These are phyloP conservation scores for Calendula officinalis DNA, from an alignment of 129 eudicot species.

Conservation along the genomic window DNA sequence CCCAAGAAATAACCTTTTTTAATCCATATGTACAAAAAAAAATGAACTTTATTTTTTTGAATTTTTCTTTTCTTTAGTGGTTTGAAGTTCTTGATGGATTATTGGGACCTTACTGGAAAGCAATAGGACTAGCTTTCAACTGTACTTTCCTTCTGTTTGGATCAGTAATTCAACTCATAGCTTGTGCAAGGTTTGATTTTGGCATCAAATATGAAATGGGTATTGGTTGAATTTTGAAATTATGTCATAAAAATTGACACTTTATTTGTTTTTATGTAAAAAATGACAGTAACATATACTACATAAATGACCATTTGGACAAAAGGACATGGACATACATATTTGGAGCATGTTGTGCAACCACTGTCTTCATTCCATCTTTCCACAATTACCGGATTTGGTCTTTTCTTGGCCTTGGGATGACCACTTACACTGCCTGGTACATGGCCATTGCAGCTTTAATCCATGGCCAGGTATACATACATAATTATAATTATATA, in stretches of 20 bases:
- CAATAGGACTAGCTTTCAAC: slow-evolving; percentile 39
- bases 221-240: background rate
- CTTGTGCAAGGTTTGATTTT: slow-evolving; percentile 78
- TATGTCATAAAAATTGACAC: slow-evolving; percentile 3
- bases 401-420: slow-evolving; percentile 84
- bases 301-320: slow-evolving; percentile 84
- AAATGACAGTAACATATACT: slow-evolving; percentile 71
- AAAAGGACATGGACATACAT: slow-evolving; percentile 95
- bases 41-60: background rate
- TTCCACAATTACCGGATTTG: slow-evolving; percentile 92
- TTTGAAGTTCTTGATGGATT: slow-evolving; percentile 92
- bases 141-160: slow-evolving; percentile 89
- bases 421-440: slow-evolving; percentile 96
- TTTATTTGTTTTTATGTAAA: slow-evolving; percentile 6
- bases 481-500: too few relatives aligned
- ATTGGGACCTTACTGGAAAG: slow-evolving; percentile 79
- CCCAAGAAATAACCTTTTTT: background rate
- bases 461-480: slow-evolving; percentile 67
- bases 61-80: slow-evolving; percentile 46
- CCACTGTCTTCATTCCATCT: slow-evolving; percentile 86
- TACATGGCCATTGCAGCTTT: slow-evolving; percentile 79
- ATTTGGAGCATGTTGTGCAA: slow-evolving; percentile 92
- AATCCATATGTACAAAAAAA: background rate
- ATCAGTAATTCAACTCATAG: slow-evolving; percentile 81
- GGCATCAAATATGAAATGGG: slow-evolving; percentile 11